A percentile compares a stretch with the other conserved stretches of the same genome.
Evolutionary conservation across 306 rosid species (phyloP).

Genomic region (Hippophae tibetana): DNA sequence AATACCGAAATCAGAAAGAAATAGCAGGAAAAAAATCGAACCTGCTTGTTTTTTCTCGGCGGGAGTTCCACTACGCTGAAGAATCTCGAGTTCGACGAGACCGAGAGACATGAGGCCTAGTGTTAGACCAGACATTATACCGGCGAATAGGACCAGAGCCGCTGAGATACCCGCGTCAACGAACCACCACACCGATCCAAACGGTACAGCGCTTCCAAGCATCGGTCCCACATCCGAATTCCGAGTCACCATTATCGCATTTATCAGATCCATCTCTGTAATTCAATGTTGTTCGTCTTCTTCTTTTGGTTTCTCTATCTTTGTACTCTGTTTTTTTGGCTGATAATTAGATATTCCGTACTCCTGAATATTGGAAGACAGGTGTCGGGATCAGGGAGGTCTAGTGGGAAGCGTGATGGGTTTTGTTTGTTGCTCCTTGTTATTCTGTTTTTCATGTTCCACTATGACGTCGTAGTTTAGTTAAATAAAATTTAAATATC

Average conservation of each 20-base stretch:
- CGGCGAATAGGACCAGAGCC: slow-evolving; percentile 69
- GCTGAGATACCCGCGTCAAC: slow-evolving; percentile 62
- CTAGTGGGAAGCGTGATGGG: neutral
- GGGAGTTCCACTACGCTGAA: slow-evolving; percentile 74
- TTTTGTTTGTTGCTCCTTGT: no score
- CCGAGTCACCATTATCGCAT: slow-evolving; percentile 42
- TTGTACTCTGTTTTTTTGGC: neutral
- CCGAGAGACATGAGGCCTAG: slow-evolving; percentile 96
- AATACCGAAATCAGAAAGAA: neutral
- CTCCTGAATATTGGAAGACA: neutral
- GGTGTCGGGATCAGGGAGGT: slow-evolving; percentile 5
- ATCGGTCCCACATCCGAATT: slow-evolving; percentile 23
- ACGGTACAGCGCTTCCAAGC: slow-evolving; percentile 24
- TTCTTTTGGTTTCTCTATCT: neutral
- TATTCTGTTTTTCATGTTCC: no score
- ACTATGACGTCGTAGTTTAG: no score
- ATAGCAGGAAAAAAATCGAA: slow-evolving; percentile 2
- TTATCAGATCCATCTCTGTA: slow-evolving; percentile 33
- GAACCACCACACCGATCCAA: slow-evolving; percentile 68
- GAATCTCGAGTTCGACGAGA: slow-evolving; percentile 93
- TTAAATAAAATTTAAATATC: no score
- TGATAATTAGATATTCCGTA: neutral
- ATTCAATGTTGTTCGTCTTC: neutral
- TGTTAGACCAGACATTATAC: slow-evolving; percentile 94
- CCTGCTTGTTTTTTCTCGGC: slow-evolving; percentile 89